Conservation (phyloP, 129 eudicot species). For the Heracleum sosnowskyi region DNA sequence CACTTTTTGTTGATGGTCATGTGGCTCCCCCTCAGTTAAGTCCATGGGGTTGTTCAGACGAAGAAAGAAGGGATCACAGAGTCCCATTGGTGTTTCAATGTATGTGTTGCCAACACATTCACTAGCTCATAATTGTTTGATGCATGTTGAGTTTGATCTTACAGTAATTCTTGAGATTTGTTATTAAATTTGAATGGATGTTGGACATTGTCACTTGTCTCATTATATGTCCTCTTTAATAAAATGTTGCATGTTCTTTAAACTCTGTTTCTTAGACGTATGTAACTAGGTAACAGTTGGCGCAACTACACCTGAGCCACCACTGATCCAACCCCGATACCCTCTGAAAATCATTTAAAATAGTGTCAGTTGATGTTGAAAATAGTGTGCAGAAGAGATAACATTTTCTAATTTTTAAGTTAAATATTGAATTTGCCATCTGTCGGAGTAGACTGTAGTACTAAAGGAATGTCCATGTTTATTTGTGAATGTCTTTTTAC, state of each 20-base stretch:
- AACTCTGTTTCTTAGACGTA: neutral
- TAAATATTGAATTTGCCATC: no score
- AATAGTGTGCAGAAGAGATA: no score
- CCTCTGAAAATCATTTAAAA: neutral
- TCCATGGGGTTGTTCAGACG: slow-evolving; percentile 24
- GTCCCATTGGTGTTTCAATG: slow-evolving; percentile 3
- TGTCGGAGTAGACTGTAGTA: no score
- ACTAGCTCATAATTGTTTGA: slow-evolving; percentile 3
- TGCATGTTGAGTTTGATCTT: neutral
- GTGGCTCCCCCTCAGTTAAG: slow-evolving; percentile 58
- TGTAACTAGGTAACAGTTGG: neutral
- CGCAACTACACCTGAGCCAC: neutral
- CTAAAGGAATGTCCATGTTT: no score
- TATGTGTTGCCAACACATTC: slow-evolving; percentile 11
- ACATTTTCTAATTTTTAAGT: no score
- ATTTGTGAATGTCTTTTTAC: no score
- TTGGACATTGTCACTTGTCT: neutral
- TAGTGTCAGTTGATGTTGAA: no score
- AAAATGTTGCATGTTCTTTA: neutral
- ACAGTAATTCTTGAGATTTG: neutral
- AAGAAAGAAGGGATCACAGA: neutral
- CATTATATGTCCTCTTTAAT: neutral
- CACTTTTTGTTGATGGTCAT: slow-evolving; percentile 56
- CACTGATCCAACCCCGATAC: neutral
- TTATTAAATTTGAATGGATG: neutral